phyloP scores from a whole-genome alignment of 208 protist species.

The Wallacemonas sp. region DNA sequence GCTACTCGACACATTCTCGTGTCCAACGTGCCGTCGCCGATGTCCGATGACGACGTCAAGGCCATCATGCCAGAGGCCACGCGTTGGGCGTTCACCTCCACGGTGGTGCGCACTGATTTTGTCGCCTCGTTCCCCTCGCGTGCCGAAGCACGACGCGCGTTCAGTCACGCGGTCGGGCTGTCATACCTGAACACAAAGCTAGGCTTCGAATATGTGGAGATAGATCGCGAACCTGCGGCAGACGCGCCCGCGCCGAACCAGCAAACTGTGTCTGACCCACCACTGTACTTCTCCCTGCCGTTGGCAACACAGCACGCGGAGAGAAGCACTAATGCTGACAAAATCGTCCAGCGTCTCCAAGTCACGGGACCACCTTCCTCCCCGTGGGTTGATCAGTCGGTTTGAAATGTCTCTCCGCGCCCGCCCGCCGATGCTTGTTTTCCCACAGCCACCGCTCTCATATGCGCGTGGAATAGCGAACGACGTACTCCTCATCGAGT shows the following conservation, averaged over 20 bases:
- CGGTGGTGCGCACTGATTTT: slow-evolving; percentile 30
- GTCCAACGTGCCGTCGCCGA: slow-evolving; percentile 39
- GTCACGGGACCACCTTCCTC: slow-evolving; percentile 22
- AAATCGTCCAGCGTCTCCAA: slow-evolving; percentile 18
- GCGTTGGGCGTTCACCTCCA: slow-evolving; percentile 28
- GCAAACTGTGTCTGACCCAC: background rate
- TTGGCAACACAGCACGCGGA: slow-evolving; percentile 21
- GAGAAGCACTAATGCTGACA: slow-evolving; percentile 22
- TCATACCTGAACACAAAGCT: slow-evolving; percentile 22
- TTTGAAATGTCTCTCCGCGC: background rate
- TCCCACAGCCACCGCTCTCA: no score
- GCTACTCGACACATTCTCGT: slow-evolving; percentile 36
- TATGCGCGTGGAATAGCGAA: no score
- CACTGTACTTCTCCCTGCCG: slow-evolving; percentile 1
- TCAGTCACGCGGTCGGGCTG: slow-evolving; percentile 15
- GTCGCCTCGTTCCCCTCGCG: slow-evolving; percentile 28
- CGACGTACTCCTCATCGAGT: no score
- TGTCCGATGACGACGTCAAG: slow-evolving; percentile 32
- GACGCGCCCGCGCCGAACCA: background rate
- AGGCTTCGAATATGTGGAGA: slow-evolving; percentile 14
- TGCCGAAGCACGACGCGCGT: slow-evolving; percentile 26
- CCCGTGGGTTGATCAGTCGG: background rate
- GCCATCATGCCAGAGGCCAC: slow-evolving; percentile 30
- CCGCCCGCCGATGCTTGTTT: no score
- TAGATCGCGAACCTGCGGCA: background rate